Percentiles rank a stretch among this genome's conserved stretches.
Conservation (phyloP, 1,284 basidiomycete species). For the Cryptococcus sp. region DNA sequence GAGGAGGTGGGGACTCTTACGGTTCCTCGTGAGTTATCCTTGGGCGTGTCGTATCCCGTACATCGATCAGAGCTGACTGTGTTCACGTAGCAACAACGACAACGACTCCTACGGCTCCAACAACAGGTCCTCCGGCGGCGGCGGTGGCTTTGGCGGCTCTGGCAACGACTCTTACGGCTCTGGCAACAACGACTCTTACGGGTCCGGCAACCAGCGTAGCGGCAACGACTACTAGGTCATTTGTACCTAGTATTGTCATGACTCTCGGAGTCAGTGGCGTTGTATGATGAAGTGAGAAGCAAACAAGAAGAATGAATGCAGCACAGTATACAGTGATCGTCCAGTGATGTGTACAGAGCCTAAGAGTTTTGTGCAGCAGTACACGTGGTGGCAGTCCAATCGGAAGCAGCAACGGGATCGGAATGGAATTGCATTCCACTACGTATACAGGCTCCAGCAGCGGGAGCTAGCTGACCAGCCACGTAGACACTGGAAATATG, state of each 20-base stretch:
- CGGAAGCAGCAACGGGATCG: no score
- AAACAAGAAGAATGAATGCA: background rate
- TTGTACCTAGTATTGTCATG: background rate
- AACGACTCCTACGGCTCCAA: conserved; percentile 1
- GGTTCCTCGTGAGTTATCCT: conserved; percentile 11
- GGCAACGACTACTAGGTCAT: no score
- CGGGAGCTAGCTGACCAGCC: no score
- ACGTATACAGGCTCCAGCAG: no score
- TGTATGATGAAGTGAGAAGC: background rate
- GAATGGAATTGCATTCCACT: no score
- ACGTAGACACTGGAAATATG: no score
- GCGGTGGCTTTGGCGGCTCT: background rate
- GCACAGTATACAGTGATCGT: no score
- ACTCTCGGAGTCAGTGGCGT: background rate
- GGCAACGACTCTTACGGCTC: background rate
- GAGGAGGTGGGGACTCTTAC: conserved; percentile 2
- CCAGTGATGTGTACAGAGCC: no score
- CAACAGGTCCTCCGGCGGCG: background rate
- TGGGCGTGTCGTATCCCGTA: no score
- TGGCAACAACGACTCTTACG: background rate
- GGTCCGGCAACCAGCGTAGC: background rate
- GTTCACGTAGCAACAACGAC: background rate
- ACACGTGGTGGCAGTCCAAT: no score
- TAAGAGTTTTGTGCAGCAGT: no score
- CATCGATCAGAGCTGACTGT: no score